Base-by-base conservation (phyloP, 306 rosid genomes). In the Malus orientalis region DNA sequence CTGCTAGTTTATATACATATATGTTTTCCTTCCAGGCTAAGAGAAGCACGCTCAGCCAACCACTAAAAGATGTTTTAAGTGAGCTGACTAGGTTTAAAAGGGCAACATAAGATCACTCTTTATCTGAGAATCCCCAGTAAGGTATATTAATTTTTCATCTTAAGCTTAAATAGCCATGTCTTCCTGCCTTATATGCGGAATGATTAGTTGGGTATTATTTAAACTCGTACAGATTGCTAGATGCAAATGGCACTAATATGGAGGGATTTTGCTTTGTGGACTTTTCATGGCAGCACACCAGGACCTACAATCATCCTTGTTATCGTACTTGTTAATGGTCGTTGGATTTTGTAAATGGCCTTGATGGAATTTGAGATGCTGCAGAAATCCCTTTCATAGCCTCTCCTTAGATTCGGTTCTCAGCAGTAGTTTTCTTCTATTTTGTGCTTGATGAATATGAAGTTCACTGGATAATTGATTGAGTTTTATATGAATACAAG, bases 21-120 rank as follows among this genome's bases (percentile, higher is more conserved):
- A 13, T 33, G 67, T 73, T 55, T 38, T 36, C 44, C 66, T 49
- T 84, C 68, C 87, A 94, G 97, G 78, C 73, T 29, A 89, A 77
- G 86, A 89, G 82, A 76, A 86, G 76, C 71, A 22, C 51, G 70
- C 83, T 81, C 62, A 71, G 54, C 22, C 79, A 81, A 60, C 78
- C 90, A 55, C 83, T 94, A 63, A 85, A 86, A 62, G 85, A 81
- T 40, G 85, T 85, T 32, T 44, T 90, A 75, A 81, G 70, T 11
- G 92, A 90, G 81, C 93, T 94, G 69, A 79, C 84, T 2, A 87
- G 83, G 85, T 74, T 87, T 60, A 94, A 82, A 77, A 71, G 49
- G 75, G 30, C 80, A 2, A 66, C 75, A 33, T 84, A 73, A 81
- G 79, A 75, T 74, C 79, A 32, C 45, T 79, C 81, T 25, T 32